A percentile compares a stretch with the other conserved stretches of the same genome.
phyloP scores from a whole-genome alignment of 164 flowering plant genomes.

The Annona squamosa region DNA sequence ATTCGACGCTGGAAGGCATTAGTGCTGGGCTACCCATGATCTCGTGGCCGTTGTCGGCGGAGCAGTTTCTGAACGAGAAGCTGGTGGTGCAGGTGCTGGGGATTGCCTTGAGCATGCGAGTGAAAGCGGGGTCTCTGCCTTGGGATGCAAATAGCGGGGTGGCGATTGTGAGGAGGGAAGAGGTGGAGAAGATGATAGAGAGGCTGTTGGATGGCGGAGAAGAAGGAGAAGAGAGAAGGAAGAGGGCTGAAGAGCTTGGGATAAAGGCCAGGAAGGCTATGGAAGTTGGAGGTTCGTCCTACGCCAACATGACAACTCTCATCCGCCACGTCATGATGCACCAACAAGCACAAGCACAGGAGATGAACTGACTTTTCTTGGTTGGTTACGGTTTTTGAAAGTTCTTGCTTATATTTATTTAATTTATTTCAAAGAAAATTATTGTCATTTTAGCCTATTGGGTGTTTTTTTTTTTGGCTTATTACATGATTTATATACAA shows the following conservation, averaged over 20 bases:
- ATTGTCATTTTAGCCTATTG: too few relatives aligned
- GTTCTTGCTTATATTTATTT: too few relatives aligned
- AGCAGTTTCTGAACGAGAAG: conserved; percentile 58
- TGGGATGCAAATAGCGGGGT: conserved; percentile 32
- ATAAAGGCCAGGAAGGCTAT: conserved; percentile 27
- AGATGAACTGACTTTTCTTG: too few relatives aligned
- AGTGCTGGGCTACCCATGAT: conserved; percentile 47
- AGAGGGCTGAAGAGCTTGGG: conserved; percentile 30
- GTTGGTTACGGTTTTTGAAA: too few relatives aligned
- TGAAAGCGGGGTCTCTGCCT: conserved; percentile 22
- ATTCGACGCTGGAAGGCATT: conserved; percentile 50
- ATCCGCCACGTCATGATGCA: conserved; percentile 28
- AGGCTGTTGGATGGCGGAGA: conserved; percentile 30
- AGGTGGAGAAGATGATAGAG: conserved; percentile 27
- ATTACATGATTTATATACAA: too few relatives aligned
- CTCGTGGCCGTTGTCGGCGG: conserved; percentile 55
- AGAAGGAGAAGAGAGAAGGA: conserved; percentile 30
- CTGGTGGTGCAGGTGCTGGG: conserved; percentile 32
- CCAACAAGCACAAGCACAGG: too few relatives aligned
- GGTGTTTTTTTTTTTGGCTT: too few relatives aligned
- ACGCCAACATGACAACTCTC: conserved; percentile 24
- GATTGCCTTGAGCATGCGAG: conserved; percentile 40
- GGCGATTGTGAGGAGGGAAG: conserved; percentile 7
- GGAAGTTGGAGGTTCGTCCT: conserved; percentile 49
- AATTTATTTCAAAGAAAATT: too few relatives aligned